These are phyloP conservation scores for Phytophthora nicotianae DNA, from an alignment of 352 stramenopile species.

Conservation along the genomic window DNA sequence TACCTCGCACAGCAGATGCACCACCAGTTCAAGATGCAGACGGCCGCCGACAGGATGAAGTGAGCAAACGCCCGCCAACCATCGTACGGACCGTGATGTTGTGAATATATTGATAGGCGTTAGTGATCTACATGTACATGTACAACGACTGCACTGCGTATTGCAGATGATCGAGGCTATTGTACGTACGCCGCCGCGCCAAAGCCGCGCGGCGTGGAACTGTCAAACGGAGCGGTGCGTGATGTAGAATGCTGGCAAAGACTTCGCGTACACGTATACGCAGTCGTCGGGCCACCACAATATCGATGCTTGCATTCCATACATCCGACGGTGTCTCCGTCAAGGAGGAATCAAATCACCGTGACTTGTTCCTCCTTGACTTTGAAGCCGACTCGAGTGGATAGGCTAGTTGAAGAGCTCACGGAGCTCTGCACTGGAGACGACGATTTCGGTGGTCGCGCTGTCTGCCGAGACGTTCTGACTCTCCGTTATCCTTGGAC, in stretches of 20 bases:
- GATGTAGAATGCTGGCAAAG: neutral
- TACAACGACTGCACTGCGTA: neutral
- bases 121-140: constrained; percentile 4
- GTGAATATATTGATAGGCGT: constrained; percentile 21
- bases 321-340: too few species aligned
- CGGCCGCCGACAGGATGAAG: constrained; percentile 16
- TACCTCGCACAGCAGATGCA: constrained; percentile 39
- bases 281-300: neutral
- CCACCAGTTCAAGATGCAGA: constrained; percentile 27
- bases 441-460: constrained; percentile 18
- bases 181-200: neutral
- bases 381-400: constrained; percentile 9
- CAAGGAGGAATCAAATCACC: too few species aligned
- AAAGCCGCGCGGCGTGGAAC: constrained; percentile 7
- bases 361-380: constrained; percentile 1
- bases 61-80: constrained; percentile 9
- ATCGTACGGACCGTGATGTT: constrained; percentile 12
- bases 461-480: constrained; percentile 1
- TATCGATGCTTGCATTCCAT: neutral
- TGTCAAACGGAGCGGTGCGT: constrained; percentile 12
- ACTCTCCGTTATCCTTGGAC: neutral
- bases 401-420: constrained; percentile 15
- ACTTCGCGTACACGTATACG: too few species aligned
- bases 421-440: constrained; percentile 1
- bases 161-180: constrained; percentile 3